These are phyloP conservation scores for Kodamaea sagamina DNA, from an alignment of 805 yeast species.

Conservation along the genomic window DNA sequence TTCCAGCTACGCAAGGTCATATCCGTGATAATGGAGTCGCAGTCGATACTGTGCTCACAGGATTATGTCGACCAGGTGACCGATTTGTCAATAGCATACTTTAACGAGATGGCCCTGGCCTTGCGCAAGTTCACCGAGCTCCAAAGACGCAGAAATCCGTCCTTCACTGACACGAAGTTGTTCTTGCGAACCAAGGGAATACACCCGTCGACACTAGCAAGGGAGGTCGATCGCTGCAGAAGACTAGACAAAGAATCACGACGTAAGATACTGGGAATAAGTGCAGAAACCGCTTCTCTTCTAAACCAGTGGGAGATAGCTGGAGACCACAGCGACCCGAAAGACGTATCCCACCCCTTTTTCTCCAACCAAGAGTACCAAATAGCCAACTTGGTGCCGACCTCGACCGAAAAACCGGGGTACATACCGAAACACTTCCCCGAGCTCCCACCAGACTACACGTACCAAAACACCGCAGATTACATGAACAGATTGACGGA, in stretches of 20 bases:
- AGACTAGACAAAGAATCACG: conserved; percentile 17
- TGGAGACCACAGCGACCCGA: conserved; percentile 21
- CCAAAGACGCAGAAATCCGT: conserved; percentile 61
- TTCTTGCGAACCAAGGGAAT: conserved; percentile 47
- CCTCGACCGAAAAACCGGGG: conserved; percentile 35
- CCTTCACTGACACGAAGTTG: conserved; percentile 52
- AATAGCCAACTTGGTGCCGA: conserved; percentile 58
- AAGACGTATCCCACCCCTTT: conserved; percentile 49
- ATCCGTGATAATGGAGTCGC: conserved; percentile 26
- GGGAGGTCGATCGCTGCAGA: conserved; percentile 32
- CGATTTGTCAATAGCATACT: conserved; percentile 31
- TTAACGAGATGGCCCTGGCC: conserved; percentile 38
- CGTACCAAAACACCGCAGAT: conserved; percentile 76
- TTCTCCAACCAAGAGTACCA: conserved; percentile 55
- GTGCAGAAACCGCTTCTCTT: conserved; percentile 17
- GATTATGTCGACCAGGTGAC: conserved; percentile 34
- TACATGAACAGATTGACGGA: conserved; percentile 64
- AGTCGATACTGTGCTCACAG: conserved; percentile 23
- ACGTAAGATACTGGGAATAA: conserved; percentile 12
- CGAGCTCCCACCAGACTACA: conserved; percentile 89
- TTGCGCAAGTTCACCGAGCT: conserved; percentile 54
- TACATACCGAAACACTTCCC: conserved; percentile 81
- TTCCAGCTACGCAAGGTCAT: conserved; percentile 31
- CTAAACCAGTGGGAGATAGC: conserved; percentile 11
- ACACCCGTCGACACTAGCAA: conserved; percentile 38